Evolutionary conservation across 768 basidiomycete species (phyloP), one percentile per base, ranked within the genome.

Genomic region (Tylopilus felleus): DNA sequence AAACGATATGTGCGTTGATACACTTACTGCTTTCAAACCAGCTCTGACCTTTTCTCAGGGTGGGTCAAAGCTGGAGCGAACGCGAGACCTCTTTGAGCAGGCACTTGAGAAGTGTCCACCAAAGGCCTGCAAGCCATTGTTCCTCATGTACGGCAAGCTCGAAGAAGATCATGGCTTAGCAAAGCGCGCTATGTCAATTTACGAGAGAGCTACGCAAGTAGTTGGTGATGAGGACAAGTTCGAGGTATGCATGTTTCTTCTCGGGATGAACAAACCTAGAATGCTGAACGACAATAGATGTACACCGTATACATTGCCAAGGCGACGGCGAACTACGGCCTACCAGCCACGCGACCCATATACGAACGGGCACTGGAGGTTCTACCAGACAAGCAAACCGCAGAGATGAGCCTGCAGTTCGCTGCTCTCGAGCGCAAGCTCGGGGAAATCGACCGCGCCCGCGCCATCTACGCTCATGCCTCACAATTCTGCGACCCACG

Each of bases 401-500:
- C 96, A 19, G 89, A 95, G 71, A 98, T 98, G 93, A 98, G 95
- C 70, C 78, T 98, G 21, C 90, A 94, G 42, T 99, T 98, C 70
- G 96, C 97, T 5, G 82, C 84, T 31, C 83, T 99, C 63, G 97
- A 99, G 71, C 87, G 96, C 61, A 99, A 99, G 70, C 84, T 99
- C 33, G 97, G 97, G 50, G 97, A 99, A 75, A 98, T 99, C 71
- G 97, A 99, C 74, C 82, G 97, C 23, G 97, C 97, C 13, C 85
- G 97, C 46, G 89, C 94, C 2, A 89, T 98, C 60, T 98, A 96
- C 62, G 96, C 94, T 2, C 96, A 98, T 66, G 96, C 97, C 0
- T 93, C 92, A 19, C 97, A 99, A 66, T 98, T 99, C 80, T 99
- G 96, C 71, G 96, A 98, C 68, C 96, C 96, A 13, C 83, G 96